Percentiles rank a stretch among this genome's conserved stretches.
phyloP scores from a whole-genome alignment of 176 grass and related monocot genomes.

The Aegilops umbellulata region DNA sequence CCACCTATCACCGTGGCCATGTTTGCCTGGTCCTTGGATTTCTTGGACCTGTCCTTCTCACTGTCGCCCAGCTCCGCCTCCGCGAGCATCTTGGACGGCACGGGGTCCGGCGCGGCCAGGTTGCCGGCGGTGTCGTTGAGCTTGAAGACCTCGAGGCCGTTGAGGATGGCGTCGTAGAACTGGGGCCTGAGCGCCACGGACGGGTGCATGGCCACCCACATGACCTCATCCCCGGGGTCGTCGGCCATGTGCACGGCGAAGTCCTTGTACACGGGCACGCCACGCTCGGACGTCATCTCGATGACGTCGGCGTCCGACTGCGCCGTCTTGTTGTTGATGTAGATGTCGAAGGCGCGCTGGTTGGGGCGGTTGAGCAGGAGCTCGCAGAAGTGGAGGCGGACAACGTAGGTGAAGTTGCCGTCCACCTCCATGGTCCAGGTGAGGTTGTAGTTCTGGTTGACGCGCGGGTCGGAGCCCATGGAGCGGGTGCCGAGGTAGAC shows the following conservation, averaged over 20 bases:
- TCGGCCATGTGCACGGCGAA: constrained; percentile 44
- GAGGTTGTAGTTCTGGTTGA: constrained; percentile 81
- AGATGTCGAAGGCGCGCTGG: constrained; percentile 80
- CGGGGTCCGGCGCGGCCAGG: constrained; percentile 57
- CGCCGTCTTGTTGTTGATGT: constrained; percentile 81
- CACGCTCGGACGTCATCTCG: constrained; percentile 43
- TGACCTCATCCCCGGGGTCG: constrained; percentile 33
- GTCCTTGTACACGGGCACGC: constrained; percentile 71
- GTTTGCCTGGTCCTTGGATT: neutral
- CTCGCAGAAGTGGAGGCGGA: constrained; percentile 79
- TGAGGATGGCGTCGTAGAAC: constrained; percentile 73
- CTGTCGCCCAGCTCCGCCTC: constrained; percentile 42
- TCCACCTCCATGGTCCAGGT: constrained; percentile 70
- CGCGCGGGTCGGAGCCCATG: constrained; percentile 69
- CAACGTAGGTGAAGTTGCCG: constrained; percentile 78
- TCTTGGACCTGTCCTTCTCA: neutral
- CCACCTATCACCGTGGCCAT: constrained; percentile 39
- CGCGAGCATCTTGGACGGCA: constrained; percentile 55
- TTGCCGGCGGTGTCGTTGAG: constrained; percentile 46
- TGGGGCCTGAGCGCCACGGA: constrained; percentile 54
- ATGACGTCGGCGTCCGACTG: constrained; percentile 60
- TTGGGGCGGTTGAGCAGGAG: constrained; percentile 57
- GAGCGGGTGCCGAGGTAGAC: constrained; percentile 56
- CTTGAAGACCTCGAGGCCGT: constrained; percentile 86
- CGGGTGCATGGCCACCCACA: constrained; percentile 77